A percentile compares a stretch with the other conserved stretches of the same genome.
Conservation (phyloP, 148 eudicot species). For the Vaccinium myrtillus region DNA sequence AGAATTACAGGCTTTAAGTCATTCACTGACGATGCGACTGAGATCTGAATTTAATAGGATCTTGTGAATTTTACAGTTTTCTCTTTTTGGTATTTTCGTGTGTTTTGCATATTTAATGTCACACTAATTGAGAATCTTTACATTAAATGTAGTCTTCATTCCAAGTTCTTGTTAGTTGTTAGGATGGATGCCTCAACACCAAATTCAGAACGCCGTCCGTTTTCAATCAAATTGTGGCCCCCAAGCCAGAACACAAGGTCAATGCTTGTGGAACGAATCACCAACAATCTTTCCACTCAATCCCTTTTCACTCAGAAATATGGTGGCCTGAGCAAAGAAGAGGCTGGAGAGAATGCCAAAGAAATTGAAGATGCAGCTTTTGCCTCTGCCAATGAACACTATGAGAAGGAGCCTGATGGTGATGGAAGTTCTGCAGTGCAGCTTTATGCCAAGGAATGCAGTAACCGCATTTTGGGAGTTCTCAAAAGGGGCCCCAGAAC, state of each 20-base stretch:
- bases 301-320: conserved; percentile 58
- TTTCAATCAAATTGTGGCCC: conserved; percentile 65
- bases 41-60: background rate
- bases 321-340: conserved; percentile 42
- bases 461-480: conserved; percentile 51
- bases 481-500: conserved; percentile 38
- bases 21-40: background rate
- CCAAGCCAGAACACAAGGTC: conserved; percentile 57
- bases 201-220: conserved; percentile 29
- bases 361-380: conserved; percentile 52
- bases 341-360: conserved; percentile 51
- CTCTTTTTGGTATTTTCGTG: background rate
- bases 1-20: background rate
- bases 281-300: conserved; percentile 48
- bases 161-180: conserved; percentile 8
- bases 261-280: conserved; percentile 55
- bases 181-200: conserved; percentile 34
- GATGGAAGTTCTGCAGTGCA: conserved; percentile 74
- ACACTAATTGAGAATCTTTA: background rate
- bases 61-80: background rate
- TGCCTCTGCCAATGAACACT: conserved; percentile 44
- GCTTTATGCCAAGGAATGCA: conserved; percentile 65
- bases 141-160: background rate
- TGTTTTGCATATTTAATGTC: background rate
- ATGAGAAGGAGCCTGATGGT: conserved; percentile 61